Base-by-base conservation (phyloP, 2,329 filamentous ascomycete species). In the Emergomyces africanus region DNA sequence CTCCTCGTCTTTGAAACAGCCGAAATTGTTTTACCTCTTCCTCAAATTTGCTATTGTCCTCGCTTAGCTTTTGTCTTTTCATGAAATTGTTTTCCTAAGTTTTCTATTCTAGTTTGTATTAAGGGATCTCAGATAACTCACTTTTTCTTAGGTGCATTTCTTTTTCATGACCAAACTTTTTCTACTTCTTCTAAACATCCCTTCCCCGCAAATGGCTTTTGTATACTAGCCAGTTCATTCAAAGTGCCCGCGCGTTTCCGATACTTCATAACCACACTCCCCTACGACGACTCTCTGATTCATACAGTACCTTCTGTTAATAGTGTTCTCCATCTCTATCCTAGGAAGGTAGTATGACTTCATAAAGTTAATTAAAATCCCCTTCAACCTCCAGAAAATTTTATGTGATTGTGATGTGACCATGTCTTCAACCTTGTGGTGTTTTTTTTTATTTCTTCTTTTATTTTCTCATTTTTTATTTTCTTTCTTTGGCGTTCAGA, bases 21-120 rank as follows among this genome's bases (percentile, higher is more conserved):
- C 42, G 28, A 57, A 41, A 57, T 57, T 57, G 55, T 49, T 25
- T n/a, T 25, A 18, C 1, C 41, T 57, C 33, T 35, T 35, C 33
- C 33, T 23, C 37, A 37, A 23, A 1, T 41, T 14, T 33, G 12
- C 20, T 14, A 39, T 25, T 10, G 25, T 5, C 10, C 6, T 37
- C 30, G 49, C 15, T 12, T 5, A 23, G 20, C 42, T 49, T 57
- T 46, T 28, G 4, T 23, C 20, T 14, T 49, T 44, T 42, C 20
- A 28, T 18, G 5, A 25, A 23, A 30, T 57, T 57, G 42, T 25
- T 41, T 44, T 58, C 48, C 46, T 58, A 35, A 39, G 12, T 9
- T 44, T 55, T 55, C 28, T 41, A 44, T 59, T 59, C 51, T 59
- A 59, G 39, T 28, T 55, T 59, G 57, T 59, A 59, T 59, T 59